A percentile compares a stretch with the other conserved stretches of the same genome.
These are phyloP conservation scores for Daedaleopsis nitida DNA, from an alignment of 768 basidiomycete genomes.

Conservation along the genomic window DNA sequence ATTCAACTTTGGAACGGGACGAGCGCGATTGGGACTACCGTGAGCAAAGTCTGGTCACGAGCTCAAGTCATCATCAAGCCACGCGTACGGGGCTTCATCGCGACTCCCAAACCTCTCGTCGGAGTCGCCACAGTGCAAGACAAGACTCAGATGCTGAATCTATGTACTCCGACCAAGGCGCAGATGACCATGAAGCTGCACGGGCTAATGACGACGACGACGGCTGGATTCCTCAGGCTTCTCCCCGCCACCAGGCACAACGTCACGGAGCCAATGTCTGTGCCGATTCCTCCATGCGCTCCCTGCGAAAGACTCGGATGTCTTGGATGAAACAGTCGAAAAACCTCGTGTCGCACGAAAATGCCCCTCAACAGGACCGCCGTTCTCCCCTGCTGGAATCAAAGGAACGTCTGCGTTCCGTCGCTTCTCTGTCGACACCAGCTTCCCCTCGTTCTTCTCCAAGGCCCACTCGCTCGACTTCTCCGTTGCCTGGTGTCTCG, in stretches of 20 bases:
- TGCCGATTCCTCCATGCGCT: not conserved
- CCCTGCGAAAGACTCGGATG: constrained; percentile 1
- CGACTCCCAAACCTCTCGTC: not conserved
- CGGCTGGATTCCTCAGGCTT: not conserved
- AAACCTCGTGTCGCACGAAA: not conserved
- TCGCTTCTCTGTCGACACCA: not conserved
- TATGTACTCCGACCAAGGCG: constrained; percentile 15
- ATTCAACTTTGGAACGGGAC: constrained; percentile 8
- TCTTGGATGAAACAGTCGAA: constrained; percentile 2
- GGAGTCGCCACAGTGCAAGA: not conserved
- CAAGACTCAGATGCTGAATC: constrained; percentile 13
- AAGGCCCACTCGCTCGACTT: not conserved
- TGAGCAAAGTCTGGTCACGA: constrained; percentile 38
- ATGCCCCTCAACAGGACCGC: not conserved
- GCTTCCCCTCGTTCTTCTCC: not conserved
- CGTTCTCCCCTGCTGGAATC: not conserved
- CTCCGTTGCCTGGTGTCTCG: not conserved
- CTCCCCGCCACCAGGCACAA: not conserved
- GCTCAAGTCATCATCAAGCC: constrained; percentile 27
- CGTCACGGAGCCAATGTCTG: not conserved
- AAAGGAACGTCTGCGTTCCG: not conserved
- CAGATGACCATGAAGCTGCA: not conserved
- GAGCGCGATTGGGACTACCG: constrained; percentile 17
- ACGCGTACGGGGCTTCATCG: not conserved
- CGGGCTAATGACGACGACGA: not conserved